phyloP scores from a whole-genome alignment of 2,329 filamentous ascomycete genomes.

The Sporothrix brasiliensis region DNA sequence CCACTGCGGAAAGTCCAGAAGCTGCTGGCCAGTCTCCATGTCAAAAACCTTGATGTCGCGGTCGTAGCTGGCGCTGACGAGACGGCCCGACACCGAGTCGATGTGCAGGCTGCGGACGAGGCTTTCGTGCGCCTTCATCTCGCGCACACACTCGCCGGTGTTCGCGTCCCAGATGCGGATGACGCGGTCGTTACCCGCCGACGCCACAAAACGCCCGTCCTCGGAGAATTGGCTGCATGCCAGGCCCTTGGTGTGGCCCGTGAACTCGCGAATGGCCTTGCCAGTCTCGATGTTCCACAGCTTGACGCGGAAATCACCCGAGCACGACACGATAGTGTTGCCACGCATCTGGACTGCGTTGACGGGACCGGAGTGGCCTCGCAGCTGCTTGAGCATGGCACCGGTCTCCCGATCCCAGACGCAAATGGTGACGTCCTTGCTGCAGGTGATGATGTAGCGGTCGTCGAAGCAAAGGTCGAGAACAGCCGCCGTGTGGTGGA shows the following conservation, averaged over 20 bases:
- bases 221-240: conserved; percentile 96
- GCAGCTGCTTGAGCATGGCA: conserved; percentile 72
- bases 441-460: conserved; percentile 92
- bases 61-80: conserved; percentile 93
- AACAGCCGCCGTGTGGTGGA: conserved; percentile 81
- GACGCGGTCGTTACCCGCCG: conserved; percentile 90
- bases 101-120: conserved; percentile 90
- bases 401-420: conserved; percentile 89
- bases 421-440: conserved; percentile 91
- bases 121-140: conserved; percentile 79
- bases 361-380: conserved; percentile 86
- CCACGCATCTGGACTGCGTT: conserved; percentile 95
- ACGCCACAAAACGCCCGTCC: conserved; percentile 89
- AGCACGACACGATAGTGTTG: conserved; percentile 89
- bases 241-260: conserved; percentile 86
- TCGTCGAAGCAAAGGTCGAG: conserved; percentile 92
- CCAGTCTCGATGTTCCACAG: conserved; percentile 94
- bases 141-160: conserved; percentile 79
- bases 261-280: conserved; percentile 85
- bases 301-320: conserved; percentile 89
- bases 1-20: conserved; percentile 90
- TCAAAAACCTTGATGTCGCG: conserved; percentile 95
- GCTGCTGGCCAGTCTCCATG: conserved; percentile 74
- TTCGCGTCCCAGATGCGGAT: conserved; percentile 96
- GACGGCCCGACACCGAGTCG: conserved; percentile 80